A percentile compares a stretch with the other conserved stretches of the same genome.
These are phyloP conservation scores for Mrakia blollopis DNA, from an alignment of 768 basidiomycete genomes.

Conservation along the genomic window DNA sequence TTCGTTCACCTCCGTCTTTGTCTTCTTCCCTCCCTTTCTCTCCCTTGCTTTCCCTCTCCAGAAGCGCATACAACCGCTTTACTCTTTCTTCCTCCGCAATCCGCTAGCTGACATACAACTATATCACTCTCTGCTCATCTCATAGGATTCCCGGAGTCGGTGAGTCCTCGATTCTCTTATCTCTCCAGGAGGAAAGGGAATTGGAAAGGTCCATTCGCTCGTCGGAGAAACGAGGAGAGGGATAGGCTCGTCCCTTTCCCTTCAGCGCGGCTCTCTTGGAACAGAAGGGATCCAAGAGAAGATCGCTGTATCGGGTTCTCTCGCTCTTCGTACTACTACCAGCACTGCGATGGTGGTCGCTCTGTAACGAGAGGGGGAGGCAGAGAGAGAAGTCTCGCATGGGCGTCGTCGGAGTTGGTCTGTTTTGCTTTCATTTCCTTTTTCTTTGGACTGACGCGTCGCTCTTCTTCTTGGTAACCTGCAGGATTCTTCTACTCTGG, in stretches of 20 bases:
- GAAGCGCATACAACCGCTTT: background rate
- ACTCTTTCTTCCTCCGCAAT: background rate
- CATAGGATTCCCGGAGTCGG: slow-evolving; percentile 9
- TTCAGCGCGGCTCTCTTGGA: background rate
- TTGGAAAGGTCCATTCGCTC: background rate
- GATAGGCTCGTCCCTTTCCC: background rate
- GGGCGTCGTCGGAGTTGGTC: background rate
- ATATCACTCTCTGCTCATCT: background rate
- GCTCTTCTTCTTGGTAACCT: background rate
- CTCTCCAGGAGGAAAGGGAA: background rate
- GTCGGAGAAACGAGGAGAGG: background rate
- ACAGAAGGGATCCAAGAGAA: too few relatives aligned
- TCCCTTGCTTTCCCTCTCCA: too few relatives aligned
- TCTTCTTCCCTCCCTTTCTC: background rate
- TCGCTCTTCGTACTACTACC: background rate
- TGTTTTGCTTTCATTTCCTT: background rate
- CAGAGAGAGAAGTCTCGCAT: too few relatives aligned
- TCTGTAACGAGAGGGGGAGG: too few relatives aligned
- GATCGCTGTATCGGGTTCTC: too few relatives aligned
- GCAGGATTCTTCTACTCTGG: slow-evolving; percentile 43
- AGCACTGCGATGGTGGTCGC: too few relatives aligned
- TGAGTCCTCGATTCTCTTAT: background rate
- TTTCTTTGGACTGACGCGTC: background rate
- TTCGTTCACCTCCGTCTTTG: background rate
- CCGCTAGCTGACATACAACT: background rate